Evolutionary conservation across 306 rosid species (phyloP).

Genomic region (Cicer cuneatum): DNA sequence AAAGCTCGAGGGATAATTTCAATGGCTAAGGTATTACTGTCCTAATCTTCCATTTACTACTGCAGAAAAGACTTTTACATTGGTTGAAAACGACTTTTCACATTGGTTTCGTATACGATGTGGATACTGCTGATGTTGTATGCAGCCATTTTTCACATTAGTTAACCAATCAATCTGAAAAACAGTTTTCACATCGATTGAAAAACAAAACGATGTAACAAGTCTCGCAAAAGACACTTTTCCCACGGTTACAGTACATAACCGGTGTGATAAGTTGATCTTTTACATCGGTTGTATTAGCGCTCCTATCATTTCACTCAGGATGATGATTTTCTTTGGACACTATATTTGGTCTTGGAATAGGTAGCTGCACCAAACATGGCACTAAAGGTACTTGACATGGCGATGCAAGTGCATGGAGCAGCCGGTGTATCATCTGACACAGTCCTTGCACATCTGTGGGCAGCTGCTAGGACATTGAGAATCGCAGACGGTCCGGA

Average conservation of each 20-base stretch:
- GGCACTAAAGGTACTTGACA: constrained; percentile 88
- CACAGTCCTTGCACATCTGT: constrained; percentile 88
- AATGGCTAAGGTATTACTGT: constrained; percentile 87
- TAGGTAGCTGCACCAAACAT: constrained; percentile 95
- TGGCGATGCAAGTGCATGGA: constrained; percentile 98
- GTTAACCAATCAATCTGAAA: too few species aligned
- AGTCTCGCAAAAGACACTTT: too few species aligned
- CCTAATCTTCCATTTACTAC: neutral
- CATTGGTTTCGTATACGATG: too few species aligned
- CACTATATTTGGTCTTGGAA: constrained; percentile 33
- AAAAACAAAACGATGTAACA: too few species aligned
- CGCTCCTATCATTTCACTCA: constrained; percentile 19
- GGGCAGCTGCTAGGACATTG: constrained; percentile 88
- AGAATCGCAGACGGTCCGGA: constrained; percentile 99
- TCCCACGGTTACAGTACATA: too few species aligned
- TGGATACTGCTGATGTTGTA: too few species aligned
- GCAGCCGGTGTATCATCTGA: constrained; percentile 88
- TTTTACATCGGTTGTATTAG: too few species aligned
- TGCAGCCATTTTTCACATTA: too few species aligned
- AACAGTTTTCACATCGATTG: too few species aligned
- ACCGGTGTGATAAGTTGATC: too few species aligned
- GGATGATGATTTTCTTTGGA: constrained; percentile 25
- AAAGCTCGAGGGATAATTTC: constrained; percentile 86
- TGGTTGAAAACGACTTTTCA: too few species aligned
- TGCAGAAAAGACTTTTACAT: too few species aligned